Evolutionary conservation across 805 yeast species (phyloP).

Genomic region (Suhomyces sp.): DNA sequence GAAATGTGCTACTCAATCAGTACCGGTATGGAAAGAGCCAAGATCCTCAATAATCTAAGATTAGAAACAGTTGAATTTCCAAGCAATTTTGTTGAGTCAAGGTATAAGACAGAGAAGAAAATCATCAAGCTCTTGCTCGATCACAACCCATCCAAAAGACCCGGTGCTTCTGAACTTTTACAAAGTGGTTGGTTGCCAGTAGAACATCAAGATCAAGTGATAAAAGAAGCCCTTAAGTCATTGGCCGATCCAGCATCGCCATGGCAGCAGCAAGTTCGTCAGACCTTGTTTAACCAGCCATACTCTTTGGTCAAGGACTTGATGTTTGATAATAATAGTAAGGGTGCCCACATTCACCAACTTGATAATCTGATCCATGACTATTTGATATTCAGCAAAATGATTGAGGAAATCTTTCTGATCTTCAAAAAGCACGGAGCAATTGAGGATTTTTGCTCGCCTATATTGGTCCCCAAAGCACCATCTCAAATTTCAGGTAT

Average conservation of each 20-base stretch:
- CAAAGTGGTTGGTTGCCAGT: constrained; percentile 84
- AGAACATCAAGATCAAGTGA: constrained; percentile 84
- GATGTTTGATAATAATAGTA: constrained; percentile 60
- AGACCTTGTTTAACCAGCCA: constrained; percentile 80
- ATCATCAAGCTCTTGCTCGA: constrained; percentile 66
- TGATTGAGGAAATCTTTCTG: constrained; percentile 55
- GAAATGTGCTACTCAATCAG: constrained; percentile 84
- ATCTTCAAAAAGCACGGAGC: constrained; percentile 86
- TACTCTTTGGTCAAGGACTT: constrained; percentile 82
- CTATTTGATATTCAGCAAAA: constrained; percentile 55
- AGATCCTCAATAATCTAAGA: constrained; percentile 65
- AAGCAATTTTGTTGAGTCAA: constrained; percentile 51
- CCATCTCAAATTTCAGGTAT: constrained; percentile 59
- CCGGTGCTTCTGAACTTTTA: constrained; percentile 72
- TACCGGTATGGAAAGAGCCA: constrained; percentile 94
- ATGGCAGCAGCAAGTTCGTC: constrained; percentile 91
- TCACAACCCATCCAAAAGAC: constrained; percentile 77
- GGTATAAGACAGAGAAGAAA: constrained; percentile 56
- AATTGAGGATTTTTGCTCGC: constrained; percentile 65
- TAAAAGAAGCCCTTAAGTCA: constrained; percentile 82
- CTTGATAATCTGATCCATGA: constrained; percentile 36
- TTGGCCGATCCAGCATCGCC: constrained; percentile 88
- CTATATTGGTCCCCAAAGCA: constrained; percentile 74
- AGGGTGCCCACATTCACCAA: constrained; percentile 20
- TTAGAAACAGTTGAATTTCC: constrained; percentile 66